phyloP scores from a whole-genome alignment of 179 eudicot genomes.

The Gypsophila paniculata region DNA sequence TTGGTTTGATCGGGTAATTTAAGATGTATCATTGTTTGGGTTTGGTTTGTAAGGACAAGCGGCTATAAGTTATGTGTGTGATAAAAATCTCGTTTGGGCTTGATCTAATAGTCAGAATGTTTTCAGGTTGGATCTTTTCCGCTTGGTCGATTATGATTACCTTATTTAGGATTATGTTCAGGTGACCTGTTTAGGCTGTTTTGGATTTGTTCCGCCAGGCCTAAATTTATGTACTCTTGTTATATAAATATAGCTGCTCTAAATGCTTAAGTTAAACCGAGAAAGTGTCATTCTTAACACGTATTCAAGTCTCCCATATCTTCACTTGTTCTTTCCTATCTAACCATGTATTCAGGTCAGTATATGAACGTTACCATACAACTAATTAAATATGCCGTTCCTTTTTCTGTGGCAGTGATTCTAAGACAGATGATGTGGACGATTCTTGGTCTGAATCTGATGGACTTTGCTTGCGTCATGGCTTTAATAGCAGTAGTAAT shows the following conservation, averaged over 20 bases:
- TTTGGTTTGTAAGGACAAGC: not conserved
- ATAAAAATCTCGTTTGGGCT: not conserved
- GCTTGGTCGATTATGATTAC: not conserved
- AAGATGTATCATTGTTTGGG: not conserved
- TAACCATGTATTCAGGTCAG: not conserved
- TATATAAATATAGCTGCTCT: not conserved
- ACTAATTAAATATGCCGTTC: conserved; percentile 3
- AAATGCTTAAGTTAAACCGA: not conserved
- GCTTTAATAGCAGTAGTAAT: conserved; percentile 76
- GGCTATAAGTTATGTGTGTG: not conserved
- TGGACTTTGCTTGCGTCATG: conserved; percentile 44
- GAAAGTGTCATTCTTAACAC: not conserved
- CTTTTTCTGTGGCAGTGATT: conserved; percentile 40
- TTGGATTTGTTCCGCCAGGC: not conserved
- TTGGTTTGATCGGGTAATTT: not conserved
- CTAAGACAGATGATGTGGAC: conserved; percentile 49
- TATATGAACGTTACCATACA: conserved; percentile 2
- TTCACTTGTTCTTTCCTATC: not conserved
- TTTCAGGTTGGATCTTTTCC: not conserved
- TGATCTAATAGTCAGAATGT: not conserved
- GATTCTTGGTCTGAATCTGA: conserved; percentile 67
- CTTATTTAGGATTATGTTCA: conserved; percentile 7
- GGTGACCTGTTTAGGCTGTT: conserved; percentile 1
- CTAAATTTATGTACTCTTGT: not conserved
- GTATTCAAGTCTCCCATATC: not conserved